Conservation (phyloP, 352 stramenopile species). For the Plasmopara viticola region DNA sequence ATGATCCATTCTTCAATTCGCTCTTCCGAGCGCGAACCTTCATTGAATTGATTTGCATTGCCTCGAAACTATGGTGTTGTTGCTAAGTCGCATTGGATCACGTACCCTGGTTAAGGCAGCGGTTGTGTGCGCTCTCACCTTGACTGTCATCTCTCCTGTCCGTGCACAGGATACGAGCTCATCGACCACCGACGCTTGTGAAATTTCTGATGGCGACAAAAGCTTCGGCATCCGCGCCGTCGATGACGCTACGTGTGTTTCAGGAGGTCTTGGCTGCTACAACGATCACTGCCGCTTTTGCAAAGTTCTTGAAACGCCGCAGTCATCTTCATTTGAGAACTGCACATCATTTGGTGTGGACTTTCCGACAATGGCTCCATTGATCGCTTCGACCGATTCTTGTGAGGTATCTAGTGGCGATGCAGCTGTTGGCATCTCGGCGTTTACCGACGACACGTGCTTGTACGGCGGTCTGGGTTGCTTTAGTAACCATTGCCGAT, state of each 20-base stretch:
- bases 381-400: conserved; percentile 4
- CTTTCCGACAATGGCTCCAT: conserved; percentile 20
- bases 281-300: conserved; percentile 34
- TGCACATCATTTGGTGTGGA: conserved; percentile 20
- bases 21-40: conserved; percentile 4
- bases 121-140: conserved; percentile 21
- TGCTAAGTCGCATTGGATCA: conserved; percentile 13
- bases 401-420: conserved; percentile 23
- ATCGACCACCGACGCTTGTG: conserved; percentile 11
- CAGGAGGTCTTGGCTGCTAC: conserved; percentile 37
- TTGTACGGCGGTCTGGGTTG: conserved; percentile 32
- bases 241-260: conserved; percentile 21
- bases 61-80: conserved; percentile 23
- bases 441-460: conserved; percentile 23
- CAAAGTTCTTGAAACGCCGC: conserved; percentile 24
- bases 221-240: conserved; percentile 27
- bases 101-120: conserved; percentile 20
- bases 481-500: conserved; percentile 36
- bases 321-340: conserved; percentile 29
- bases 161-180: conserved; percentile 7
- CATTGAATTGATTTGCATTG: conserved; percentile 1
- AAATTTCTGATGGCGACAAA: conserved; percentile 28
- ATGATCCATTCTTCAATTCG: conserved; percentile 16
- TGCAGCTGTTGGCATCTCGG: conserved; percentile 26
- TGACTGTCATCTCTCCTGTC: conserved; percentile 12